A percentile compares a stretch with the other conserved stretches of the same genome.
These are phyloP conservation scores for Kwoniella sp. DNA, from an alignment of 768 basidiomycete species.

Conservation along the genomic window DNA sequence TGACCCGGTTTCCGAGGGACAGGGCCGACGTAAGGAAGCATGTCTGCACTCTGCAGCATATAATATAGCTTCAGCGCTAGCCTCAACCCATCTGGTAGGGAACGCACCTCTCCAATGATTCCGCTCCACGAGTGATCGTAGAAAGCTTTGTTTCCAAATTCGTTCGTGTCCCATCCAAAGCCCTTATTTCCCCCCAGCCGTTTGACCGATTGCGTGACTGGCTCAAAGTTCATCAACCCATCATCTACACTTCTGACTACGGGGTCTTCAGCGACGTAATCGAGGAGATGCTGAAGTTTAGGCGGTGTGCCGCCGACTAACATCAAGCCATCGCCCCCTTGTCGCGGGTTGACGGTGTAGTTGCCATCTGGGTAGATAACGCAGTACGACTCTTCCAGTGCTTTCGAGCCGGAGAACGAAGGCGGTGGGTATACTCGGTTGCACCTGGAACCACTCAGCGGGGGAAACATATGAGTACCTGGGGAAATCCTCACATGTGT, in stretches of 20 bases:
- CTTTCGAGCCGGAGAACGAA: conserved; percentile 36
- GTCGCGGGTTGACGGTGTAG: conserved; percentile 32
- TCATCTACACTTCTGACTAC: conserved; percentile 21
- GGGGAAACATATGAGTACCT: neutral
- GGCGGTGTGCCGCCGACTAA: conserved; percentile 28
- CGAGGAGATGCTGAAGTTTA: conserved; percentile 18
- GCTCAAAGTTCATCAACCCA: conserved; percentile 31
- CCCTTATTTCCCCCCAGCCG: conserved; percentile 29
- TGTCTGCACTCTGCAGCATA: conserved; percentile 36
- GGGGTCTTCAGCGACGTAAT: conserved; percentile 22
- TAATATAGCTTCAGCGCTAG: neutral
- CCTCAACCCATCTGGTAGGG: neutral
- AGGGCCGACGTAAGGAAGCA: conserved; percentile 39
- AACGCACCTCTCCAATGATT: conserved; percentile 45
- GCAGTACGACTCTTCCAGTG: conserved; percentile 30
- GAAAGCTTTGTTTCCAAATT: neutral
- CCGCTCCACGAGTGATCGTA: conserved; percentile 47
- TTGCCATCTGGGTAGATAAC: conserved; percentile 23
- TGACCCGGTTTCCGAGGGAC: conserved; percentile 45
- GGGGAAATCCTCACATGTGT: conserved; percentile 19
- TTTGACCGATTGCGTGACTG: conserved; percentile 42
- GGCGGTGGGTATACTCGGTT: conserved; percentile 58
- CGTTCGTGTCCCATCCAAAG: conserved; percentile 44
- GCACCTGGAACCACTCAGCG: conserved; percentile 39
- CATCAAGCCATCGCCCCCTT: conserved; percentile 18